Evolutionary conservation across 1,139 yeast species (phyloP), one percentile per base, ranked within the genome.

Genomic region (Kurtzmaniella quercitrusa): DNA sequence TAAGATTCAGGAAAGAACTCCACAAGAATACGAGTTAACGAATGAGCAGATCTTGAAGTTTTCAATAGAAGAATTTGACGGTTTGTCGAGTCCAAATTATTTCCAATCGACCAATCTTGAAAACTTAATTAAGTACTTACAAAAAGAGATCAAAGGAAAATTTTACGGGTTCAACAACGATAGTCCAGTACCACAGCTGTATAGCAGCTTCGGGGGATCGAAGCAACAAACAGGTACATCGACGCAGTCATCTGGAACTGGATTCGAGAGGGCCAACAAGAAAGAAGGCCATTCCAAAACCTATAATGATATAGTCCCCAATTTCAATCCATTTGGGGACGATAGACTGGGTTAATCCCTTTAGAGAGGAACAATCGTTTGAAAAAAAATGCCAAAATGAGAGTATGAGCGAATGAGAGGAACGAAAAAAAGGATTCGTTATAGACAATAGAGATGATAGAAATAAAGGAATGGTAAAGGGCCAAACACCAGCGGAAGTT

Each of bases 1-100:
- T 50, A 18, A 40, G 17, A 42, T 42, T n/a, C 32, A 44, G 5
- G 45, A 42, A 30, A 30, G 43, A 6, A 60, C 68, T 38, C 78
- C 78, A 11, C 53, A 50, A 16, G 78, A 72, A 50, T 72, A 72
- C 47, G 70, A 68, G 41, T 57, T 72, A 42, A 48, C 63, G 12
- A 68, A 68, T 49, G 77, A 71, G 7, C 74, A 69, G 52, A 66
- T 71, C 16, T 53, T 65, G 50, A 68, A 64, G 42, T 71, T 72
- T 48, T 64, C 73, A 16, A 62, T 71, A 34, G 59, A 59, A 38
- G 74, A 70, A 46, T 62, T 72, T 45, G 65, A 60, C 16, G 57
- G 56, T 41, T 57, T 71, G 40, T 52, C 68, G 0, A 45, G 46
- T 12, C 71, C 76, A 26, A 69, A 62, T 48, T 71, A 72, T 51